Evolutionary conservation across 768 basidiomycete genomes (phyloP).

Genomic region (Fomitopsis serialis): DNA sequence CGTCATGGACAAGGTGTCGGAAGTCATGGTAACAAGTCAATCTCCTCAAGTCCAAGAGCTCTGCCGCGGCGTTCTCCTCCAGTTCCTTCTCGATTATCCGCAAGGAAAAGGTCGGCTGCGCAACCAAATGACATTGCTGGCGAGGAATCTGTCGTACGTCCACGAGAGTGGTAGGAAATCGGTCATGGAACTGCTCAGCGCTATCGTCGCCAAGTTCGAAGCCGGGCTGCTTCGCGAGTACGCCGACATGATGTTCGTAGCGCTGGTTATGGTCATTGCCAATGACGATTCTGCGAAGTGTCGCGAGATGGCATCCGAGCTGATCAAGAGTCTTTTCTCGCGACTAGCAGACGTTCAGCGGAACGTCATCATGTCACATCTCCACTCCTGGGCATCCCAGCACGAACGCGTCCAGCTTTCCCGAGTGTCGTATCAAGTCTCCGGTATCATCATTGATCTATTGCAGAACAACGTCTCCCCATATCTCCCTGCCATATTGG

Average conservation of each 20-base stretch:
- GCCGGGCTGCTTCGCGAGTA: slow-evolving; percentile 68
- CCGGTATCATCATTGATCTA: slow-evolving; percentile 74
- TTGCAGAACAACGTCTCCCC: slow-evolving; percentile 42
- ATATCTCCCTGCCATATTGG: slow-evolving; percentile 45
- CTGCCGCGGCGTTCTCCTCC: slow-evolving; percentile 81
- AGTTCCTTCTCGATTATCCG: slow-evolving; percentile 95
- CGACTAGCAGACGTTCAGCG: slow-evolving; percentile 60
- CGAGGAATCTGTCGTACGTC: slow-evolving; percentile 86
- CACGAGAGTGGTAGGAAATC: slow-evolving; percentile 88
- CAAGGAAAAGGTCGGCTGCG: slow-evolving; percentile 90
- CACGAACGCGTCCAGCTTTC: slow-evolving; percentile 53
- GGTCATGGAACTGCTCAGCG: slow-evolving; percentile 90
- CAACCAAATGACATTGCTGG: slow-evolving; percentile 86
- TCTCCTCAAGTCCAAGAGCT: slow-evolving; percentile 88
- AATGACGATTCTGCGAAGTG: slow-evolving; percentile 92
- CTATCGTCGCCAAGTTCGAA: slow-evolving; percentile 82
- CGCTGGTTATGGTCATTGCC: slow-evolving; percentile 86
- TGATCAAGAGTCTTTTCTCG: slow-evolving; percentile 72
- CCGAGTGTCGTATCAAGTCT: slow-evolving; percentile 76
- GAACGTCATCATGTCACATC: slow-evolving; percentile 54
- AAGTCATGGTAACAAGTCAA: slow-evolving; percentile 91
- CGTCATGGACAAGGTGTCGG: slow-evolving; percentile 88
- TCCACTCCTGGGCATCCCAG: slow-evolving; percentile 77
- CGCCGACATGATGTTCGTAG: slow-evolving; percentile 84
- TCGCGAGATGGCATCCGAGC: slow-evolving; percentile 79